Evolutionary conservation across 345 rosid species (phyloP), one percentile per base, ranked within the genome.

Genomic region (Rubroshorea leprosula): DNA sequence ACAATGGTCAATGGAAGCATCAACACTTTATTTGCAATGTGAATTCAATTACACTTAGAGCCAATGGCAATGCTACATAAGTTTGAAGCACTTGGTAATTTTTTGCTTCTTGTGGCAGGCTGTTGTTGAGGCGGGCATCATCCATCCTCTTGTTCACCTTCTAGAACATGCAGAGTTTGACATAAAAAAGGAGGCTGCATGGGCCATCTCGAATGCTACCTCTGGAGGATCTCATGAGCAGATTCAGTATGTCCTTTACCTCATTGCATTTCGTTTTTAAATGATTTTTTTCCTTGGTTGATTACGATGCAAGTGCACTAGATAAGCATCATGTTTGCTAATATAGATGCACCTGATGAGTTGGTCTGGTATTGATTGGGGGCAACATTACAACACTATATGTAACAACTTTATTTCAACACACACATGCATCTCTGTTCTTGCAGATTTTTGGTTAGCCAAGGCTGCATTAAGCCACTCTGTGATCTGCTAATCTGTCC

Each of bases 161-260:
- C 93, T 89, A 45, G 86, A 83, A 71, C 74, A 66, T 68, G 86
- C 93, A 0, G 96, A 89, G 74, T 85, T 89, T 62, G 93, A 89
- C 64, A 80, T 88, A 53, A 88, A 88, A 78, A 85, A 85, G 69
- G 96, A 87, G 81, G 92, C 92, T 57, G 89, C 96, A 3, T 84
- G 96, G n/a, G n/a, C n/a, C n/a, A n/a, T n/a, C n/a, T n/a, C n/a
- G n/a, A n/a, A n/a, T n/a, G n/a, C 92, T 70, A 88, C 93, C 45
- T 89, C 96, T 25, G 93, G 96, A 65, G 93, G 96, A 46, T 74
- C 87, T 55, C 93, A 79, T 62, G 90, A 81, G 62, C 96, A 88
- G 75, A 88, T 83, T 74, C 80, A 83, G 96, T 89, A 76, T 0
- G 78, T 64, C 46, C n/a, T 29, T 60, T 35, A 49, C 57, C n/a